phyloP scores from a whole-genome alignment of 2,329 filamentous ascomycete species.

The Pseudogymnoascus sp. region DNA sequence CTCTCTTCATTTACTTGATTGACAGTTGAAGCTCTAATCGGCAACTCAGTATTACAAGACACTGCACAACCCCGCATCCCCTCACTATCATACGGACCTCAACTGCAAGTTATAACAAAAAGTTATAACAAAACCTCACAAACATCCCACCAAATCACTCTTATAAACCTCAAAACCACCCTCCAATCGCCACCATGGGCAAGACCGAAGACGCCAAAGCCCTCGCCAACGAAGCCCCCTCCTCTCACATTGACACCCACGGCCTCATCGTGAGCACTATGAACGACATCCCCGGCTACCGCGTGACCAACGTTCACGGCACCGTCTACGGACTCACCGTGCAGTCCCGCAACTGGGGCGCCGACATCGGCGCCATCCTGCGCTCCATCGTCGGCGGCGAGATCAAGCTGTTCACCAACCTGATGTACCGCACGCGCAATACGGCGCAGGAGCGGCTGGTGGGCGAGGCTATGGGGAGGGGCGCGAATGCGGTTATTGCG shows the following conservation, averaged over 20 bases:
- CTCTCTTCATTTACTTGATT: background rate
- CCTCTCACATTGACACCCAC: conserved; percentile 52
- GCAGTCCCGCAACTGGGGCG: conserved; percentile 50
- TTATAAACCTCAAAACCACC: background rate
- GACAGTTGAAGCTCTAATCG: background rate
- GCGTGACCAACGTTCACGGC: conserved; percentile 48
- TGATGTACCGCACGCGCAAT: conserved; percentile 52
- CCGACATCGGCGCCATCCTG: conserved; percentile 46
- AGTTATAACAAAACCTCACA: background rate
- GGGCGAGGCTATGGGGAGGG: conserved; percentile 47
- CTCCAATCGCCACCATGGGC: conserved; percentile 19
- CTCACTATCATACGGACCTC: background rate
- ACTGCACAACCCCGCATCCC: background rate
- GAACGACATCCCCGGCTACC: conserved; percentile 55
- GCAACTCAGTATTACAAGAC: background rate
- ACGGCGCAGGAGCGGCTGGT: conserved; percentile 49
- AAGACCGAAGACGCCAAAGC: background rate
- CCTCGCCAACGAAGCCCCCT: background rate
- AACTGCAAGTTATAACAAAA: background rate
- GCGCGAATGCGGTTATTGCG: conserved; percentile 52
- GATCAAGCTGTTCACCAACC: conserved; percentile 48
- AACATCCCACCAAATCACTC: too few species aligned
- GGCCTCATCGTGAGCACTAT: conserved; percentile 55
- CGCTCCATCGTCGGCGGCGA: conserved; percentile 52
- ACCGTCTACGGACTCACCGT: conserved; percentile 50